These are phyloP conservation scores for Arthroderma sp. DNA, from an alignment of 2,329 filamentous ascomycete genomes.

Conservation along the genomic window DNA sequence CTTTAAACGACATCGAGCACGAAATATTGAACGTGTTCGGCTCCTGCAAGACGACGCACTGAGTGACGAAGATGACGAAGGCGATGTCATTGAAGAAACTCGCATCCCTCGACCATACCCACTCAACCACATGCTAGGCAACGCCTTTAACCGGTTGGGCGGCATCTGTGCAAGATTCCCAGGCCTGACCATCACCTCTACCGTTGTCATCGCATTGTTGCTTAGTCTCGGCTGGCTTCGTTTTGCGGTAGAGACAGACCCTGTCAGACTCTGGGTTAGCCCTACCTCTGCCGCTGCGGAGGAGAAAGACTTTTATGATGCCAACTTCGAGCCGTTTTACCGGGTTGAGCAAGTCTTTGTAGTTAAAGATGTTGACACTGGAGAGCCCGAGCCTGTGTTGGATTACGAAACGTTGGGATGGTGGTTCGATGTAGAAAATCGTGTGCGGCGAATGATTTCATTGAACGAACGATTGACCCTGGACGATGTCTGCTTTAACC, in stretches of 20 bases:
- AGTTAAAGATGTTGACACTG: constrained; percentile 65
- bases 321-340: constrained; percentile 90
- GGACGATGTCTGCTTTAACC: constrained; percentile 86
- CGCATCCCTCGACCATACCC: constrained; percentile 66
- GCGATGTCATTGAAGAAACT: constrained; percentile 63
- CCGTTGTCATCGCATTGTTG: constrained; percentile 61
- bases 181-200: constrained; percentile 64
- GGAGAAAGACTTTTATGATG: constrained; percentile 89
- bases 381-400: constrained; percentile 61
- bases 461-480: constrained; percentile 55
- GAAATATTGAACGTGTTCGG: constrained; percentile 69
- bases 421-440: constrained; percentile 86
- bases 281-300: constrained; percentile 79
- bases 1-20: constrained; percentile 59
- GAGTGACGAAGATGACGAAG: constrained; percentile 90
- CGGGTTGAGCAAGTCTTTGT: constrained; percentile 86
- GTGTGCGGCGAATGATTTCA: constrained; percentile 61
- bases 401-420: constrained; percentile 79
- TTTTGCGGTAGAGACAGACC: constrained; percentile 82
- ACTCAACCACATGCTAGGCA: constrained; percentile 72
- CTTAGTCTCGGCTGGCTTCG: constrained; percentile 78
- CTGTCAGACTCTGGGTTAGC: constrained; percentile 91
- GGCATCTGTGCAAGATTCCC: constrained; percentile 73
- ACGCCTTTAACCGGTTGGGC: constrained; percentile 67
- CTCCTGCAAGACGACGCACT: constrained; percentile 71